Conservation (phyloP, 2,329 filamentous ascomycete genomes). For the Fusarium papillatum region DNA sequence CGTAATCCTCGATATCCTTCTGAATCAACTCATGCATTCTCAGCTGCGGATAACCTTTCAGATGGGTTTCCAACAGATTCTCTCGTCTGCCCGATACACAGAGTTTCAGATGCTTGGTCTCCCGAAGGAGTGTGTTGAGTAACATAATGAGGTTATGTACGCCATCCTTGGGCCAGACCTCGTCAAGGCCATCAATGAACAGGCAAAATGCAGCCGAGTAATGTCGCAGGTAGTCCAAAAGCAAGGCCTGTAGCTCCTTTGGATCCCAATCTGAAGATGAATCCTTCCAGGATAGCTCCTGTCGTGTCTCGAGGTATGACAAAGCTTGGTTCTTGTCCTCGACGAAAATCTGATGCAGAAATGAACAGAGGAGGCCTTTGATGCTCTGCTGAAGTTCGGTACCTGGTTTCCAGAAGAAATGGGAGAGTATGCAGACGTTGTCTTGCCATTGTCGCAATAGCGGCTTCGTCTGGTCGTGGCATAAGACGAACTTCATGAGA, state of each 20-base stretch:
- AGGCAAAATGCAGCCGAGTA: background rate
- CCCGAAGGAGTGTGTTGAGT: background rate
- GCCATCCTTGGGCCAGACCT: background rate
- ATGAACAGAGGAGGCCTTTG: background rate
- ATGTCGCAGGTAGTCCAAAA: accelerated
- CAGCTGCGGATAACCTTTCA: background rate
- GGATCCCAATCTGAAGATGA: background rate
- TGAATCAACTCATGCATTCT: background rate
- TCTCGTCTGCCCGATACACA: background rate
- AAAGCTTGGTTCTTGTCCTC: background rate
- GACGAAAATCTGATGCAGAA: background rate
- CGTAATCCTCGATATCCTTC: background rate
- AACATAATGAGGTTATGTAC: background rate
- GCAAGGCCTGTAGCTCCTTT: background rate
- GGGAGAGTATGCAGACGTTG: background rate
- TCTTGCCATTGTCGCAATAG: background rate
- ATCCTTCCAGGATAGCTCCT: background rate
- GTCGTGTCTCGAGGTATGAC: background rate
- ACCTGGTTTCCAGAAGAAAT: background rate
- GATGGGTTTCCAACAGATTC: background rate
- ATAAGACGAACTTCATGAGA: background rate
- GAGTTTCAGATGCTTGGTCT: background rate
- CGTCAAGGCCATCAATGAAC: background rate
- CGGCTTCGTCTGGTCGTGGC: background rate
- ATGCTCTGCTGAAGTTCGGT: background rate